Evolutionary conservation across 306 rosid species (phyloP).

Genomic region (Cicer chorassanicum): DNA sequence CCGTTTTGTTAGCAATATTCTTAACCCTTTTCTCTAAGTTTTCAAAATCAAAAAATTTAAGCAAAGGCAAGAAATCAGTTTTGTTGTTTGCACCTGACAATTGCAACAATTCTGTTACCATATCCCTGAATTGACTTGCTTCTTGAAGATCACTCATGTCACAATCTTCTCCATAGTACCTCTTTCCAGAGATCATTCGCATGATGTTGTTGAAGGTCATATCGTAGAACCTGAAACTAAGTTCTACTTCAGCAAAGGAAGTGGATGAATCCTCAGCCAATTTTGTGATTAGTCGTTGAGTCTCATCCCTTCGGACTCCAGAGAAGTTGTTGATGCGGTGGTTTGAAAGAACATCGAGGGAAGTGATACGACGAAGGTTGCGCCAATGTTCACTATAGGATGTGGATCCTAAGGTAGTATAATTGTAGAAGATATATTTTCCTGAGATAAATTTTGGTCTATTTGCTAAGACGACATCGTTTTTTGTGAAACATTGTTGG

Average conservation of each 20-base stretch:
- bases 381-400: slow-evolving; percentile 73
- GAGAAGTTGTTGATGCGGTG: slow-evolving; percentile 48
- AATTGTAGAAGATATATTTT: slow-evolving; percentile 60
- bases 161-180: slow-evolving; percentile 50
- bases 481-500: slow-evolving; percentile 65
- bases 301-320: slow-evolving; percentile 49
- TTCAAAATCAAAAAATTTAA: slow-evolving; percentile 44
- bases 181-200: slow-evolving; percentile 48
- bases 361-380: slow-evolving; percentile 63
- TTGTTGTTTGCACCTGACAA: slow-evolving; percentile 42
- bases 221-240: slow-evolving; percentile 40
- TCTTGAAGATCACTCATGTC: slow-evolving; percentile 48
- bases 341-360: slow-evolving; percentile 59
- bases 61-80: slow-evolving; percentile 49
- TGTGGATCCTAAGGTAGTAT: slow-evolving; percentile 46
- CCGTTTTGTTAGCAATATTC: slow-evolving; percentile 33
- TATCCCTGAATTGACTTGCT: slow-evolving; percentile 48
- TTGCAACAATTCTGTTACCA: slow-evolving; percentile 29
- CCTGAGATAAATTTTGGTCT: slow-evolving; percentile 47
- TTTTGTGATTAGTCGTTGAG: slow-evolving; percentile 32
- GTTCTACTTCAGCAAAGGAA: slow-evolving; percentile 41
- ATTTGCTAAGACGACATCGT: slow-evolving; percentile 59
- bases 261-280: slow-evolving; percentile 20
- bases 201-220: slow-evolving; percentile 56
- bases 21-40: slow-evolving; percentile 35